Conservation (phyloP, 2,329 filamentous ascomycete species). For the Pseudocercospora cruenta region DNA sequence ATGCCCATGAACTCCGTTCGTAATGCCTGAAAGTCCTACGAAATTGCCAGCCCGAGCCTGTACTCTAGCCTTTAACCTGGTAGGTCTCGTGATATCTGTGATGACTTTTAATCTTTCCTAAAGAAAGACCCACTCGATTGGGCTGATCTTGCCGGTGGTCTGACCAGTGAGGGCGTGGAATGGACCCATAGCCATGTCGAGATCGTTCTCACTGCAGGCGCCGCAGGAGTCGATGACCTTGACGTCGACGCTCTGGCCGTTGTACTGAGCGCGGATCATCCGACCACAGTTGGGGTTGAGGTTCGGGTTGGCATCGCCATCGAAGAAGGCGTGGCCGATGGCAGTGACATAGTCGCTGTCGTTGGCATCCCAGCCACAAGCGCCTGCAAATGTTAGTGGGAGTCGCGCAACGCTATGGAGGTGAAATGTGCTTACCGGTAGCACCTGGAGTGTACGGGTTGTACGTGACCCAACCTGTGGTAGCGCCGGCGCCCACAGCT, state of each 20-base stretch:
- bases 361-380: conserved; percentile 65
- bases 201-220: conserved; percentile 51
- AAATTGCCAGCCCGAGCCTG: not conserved
- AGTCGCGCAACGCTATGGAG: no score
- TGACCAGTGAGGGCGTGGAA: conserved; percentile 16
- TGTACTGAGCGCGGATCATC: conserved; percentile 63
- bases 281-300: conserved; percentile 68
- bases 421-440: not conserved
- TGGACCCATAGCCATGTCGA: conserved; percentile 34
- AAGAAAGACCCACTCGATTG: not conserved
- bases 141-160: conserved; percentile 6
- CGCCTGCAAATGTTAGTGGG: conserved; percentile 60
- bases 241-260: conserved; percentile 60
- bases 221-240: conserved; percentile 70
- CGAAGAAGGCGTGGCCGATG: conserved; percentile 65
- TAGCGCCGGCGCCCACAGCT: not conserved
- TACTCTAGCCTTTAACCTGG: not conserved
- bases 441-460: not conserved
- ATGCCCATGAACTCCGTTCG: not conserved
- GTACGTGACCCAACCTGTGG: conserved; percentile 2
- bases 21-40: not conserved
- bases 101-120: not conserved
- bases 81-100: not conserved
- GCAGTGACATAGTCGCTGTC: conserved; percentile 65
- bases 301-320: conserved; percentile 61